Percentiles rank a stretch among this genome's conserved stretches.
Conservation (phyloP, 2,329 filamentous ascomycete genomes). For the Falciphora oryzae region DNA sequence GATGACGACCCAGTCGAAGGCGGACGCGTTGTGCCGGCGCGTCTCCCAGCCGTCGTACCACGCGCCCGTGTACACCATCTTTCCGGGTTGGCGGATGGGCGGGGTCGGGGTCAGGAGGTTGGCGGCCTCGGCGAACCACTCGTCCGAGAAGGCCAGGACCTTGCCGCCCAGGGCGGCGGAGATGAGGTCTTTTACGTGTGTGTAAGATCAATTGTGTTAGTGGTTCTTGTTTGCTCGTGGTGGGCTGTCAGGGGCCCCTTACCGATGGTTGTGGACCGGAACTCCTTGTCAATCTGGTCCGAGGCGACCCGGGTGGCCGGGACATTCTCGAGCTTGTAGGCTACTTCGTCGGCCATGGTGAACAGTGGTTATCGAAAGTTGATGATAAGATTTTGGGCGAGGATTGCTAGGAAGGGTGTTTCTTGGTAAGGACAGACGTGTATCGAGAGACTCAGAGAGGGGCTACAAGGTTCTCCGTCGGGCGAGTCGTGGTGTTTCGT, state of each 20-base stretch:
- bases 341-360: constrained; percentile 37
- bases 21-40: constrained; percentile 55
- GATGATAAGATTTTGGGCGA: neutral
- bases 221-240: neutral
- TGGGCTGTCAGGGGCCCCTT: no score
- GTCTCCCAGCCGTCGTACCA: constrained; percentile 72
- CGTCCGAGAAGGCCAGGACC: constrained; percentile 59
- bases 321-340: constrained; percentile 52
- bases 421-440: no score
- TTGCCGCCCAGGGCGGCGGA: constrained; percentile 57
- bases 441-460: no score
- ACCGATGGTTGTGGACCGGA: constrained; percentile 56
- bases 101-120: constrained; percentile 60
- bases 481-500: no score
- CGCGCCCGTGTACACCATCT: constrained; percentile 63
- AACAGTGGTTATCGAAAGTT: neutral
- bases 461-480: no score
- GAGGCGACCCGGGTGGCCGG: constrained; percentile 41
- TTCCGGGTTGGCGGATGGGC: constrained; percentile 57
- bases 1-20: constrained; percentile 63
- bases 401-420: no score
- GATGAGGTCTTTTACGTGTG: no score
- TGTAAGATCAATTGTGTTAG: no score
- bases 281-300: constrained; percentile 54
- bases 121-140: constrained; percentile 62